Evolutionary conservation across 1,284 basidiomycete genomes (phyloP).

Genomic region (Exobasidium rhododendri): DNA sequence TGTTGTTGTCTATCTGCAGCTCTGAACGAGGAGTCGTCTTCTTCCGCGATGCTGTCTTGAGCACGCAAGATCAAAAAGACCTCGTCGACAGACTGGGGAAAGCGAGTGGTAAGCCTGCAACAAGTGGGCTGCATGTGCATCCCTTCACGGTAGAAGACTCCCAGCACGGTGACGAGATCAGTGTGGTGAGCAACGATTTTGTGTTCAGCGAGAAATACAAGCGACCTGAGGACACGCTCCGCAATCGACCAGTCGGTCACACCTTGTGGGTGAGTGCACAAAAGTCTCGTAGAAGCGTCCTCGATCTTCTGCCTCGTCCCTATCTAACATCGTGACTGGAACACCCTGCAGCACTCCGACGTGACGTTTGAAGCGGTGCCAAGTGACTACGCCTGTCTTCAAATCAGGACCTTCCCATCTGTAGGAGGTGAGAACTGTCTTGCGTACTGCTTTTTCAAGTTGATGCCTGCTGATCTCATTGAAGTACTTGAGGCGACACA

Average conservation of each 20-base stretch:
- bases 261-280: background rate
- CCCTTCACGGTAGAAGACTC: background rate
- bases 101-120: background rate
- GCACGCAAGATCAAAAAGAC: background rate
- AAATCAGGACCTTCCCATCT: conserved; percentile 1
- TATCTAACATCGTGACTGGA: too few species aligned
- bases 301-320: too few species aligned
- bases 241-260: background rate
- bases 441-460: too few species aligned
- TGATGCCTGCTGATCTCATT: too few species aligned
- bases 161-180: background rate
- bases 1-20: too few species aligned
- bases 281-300: too few species aligned
- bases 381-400: conserved; percentile 6
- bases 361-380: conserved; percentile 4
- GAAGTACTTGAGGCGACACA: too few species aligned
- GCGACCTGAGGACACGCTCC: background rate
- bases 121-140: conserved; percentile 1
- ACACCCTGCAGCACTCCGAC: background rate
- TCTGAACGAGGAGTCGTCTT: conserved; percentile 2
- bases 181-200: background rate
- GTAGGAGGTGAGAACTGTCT: too few species aligned
- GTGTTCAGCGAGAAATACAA: background rate
- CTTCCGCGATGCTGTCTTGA: background rate
- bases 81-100: background rate